Base-by-base conservation (phyloP, 768 basidiomycete species). In the Pisolithus orientalis region DNA sequence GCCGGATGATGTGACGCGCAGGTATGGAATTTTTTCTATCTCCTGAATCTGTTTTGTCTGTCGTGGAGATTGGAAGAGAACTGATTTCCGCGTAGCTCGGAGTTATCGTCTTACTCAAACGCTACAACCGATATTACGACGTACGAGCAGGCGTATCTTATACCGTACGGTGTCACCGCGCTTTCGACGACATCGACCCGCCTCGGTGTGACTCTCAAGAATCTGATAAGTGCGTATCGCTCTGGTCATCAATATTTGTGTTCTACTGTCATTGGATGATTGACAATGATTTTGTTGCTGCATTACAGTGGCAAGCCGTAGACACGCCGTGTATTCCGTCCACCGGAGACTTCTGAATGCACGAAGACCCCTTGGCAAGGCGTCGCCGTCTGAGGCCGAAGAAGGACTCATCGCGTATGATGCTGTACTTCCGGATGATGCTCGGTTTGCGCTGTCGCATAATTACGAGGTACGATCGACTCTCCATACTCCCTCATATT, bases 321-420 rank as follows among this genome's bases (percentile, higher is more conserved):
- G 82, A 56, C 71, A 84, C 56, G 87, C 89, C 59, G 76, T 98
- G 29, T 81, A 87, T 39, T 78, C 84, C 0, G 77, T 95, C 53
- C 83, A 89, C 0, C 78, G 84, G 25, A 74, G 84, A 11, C 59
- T 90, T 17, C 72, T 98, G 28, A 83, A 98, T 62, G 93, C 95
- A 1, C 80, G 95, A 6, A 72, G 95, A 50, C 90, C 93, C 1
- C 78, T 70, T n/a, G 68, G 77, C 32, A 92, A 92, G 65, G 80
- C 83, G 0, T 89, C 90, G 2, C 71, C 75, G 2, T 77, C 83
- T 57, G 92, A 98, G 58, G 74, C 78, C 58, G 94, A 96, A 59
- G 95, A 96, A 65, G 80, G 82, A 71, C 78, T 98, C 4, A 69
- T 91, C 34, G 81, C 87, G 40, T 97, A 95, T 65, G 93, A 96